Conservation (phyloP, 2,329 filamentous ascomycete genomes). For the Fusarium denticulatum region DNA sequence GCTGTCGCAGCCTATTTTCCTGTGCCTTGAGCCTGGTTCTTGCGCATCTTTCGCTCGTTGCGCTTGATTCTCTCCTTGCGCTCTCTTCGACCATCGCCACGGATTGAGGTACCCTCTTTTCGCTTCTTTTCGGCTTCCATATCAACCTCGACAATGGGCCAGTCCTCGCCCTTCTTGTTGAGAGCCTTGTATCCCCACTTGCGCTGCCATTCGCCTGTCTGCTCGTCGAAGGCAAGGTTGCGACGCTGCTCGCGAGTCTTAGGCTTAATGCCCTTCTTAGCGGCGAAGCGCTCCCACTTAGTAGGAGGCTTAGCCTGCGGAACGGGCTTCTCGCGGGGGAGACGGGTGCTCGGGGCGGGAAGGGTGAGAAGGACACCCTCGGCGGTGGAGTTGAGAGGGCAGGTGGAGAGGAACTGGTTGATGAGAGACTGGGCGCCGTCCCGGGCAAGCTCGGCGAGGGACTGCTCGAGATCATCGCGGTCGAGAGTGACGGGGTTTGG, state of each 20-base stretch:
- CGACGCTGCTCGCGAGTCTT: constrained; percentile 80
- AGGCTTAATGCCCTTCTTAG: constrained; percentile 94
- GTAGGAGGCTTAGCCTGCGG: constrained; percentile 84
- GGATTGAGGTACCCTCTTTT: constrained; percentile 70
- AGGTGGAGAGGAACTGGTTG: constrained; percentile 92
- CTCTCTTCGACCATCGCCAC: constrained; percentile 70
- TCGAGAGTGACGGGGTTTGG: constrained; percentile 79
- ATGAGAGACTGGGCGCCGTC: constrained; percentile 92
- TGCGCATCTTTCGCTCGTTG: constrained; percentile 75
- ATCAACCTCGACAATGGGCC: constrained; percentile 88
- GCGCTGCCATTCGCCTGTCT: constrained; percentile 85
- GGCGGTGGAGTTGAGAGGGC: constrained; percentile 75
- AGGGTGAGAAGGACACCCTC: constrained; percentile 82
- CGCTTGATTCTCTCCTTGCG: constrained; percentile 75
- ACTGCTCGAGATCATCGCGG: constrained; percentile 66
- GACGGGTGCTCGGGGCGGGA: constrained; percentile 72
- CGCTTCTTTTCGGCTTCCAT: constrained; percentile 73
- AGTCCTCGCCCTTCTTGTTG: constrained; percentile 86
- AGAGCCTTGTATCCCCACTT: constrained; percentile 96
- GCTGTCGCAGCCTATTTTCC: constrained; percentile 33
- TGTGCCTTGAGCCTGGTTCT: constrained; percentile 63
- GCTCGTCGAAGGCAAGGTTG: constrained; percentile 86
- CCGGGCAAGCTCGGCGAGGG: constrained; percentile 78
- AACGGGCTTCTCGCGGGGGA: constrained; percentile 93
- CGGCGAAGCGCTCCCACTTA: constrained; percentile 96